Percentiles rank a stretch among this genome's conserved stretches.
These are phyloP conservation scores for Aspergillus sp. DNA, from an alignment of 2,329 filamentous ascomycete genomes.

Conservation along the genomic window DNA sequence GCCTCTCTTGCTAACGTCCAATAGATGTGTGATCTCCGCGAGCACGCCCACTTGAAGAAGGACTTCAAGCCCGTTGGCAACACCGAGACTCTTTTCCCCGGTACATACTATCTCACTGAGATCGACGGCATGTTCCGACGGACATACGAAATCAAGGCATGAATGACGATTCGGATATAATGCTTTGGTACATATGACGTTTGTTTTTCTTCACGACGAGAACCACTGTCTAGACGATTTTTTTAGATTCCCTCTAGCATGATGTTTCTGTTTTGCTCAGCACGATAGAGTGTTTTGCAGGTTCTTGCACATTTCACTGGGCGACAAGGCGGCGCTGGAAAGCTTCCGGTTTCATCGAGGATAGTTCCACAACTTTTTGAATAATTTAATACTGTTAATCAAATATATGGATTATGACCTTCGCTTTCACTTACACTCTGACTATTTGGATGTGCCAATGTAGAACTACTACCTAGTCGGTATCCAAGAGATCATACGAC, in stretches of 20 bases:
- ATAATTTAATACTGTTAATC: conserved; percentile 24
- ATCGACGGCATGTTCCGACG: conserved; percentile 87
- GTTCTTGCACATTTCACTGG: conserved; percentile 10
- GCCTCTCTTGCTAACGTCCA: neutral
- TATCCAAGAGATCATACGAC: neutral
- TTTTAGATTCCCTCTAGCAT: conserved; percentile 42
- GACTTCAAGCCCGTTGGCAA: conserved; percentile 73
- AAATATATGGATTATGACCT: conserved; percentile 11
- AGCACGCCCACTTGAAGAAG: conserved; percentile 84
- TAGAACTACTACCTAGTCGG: neutral
- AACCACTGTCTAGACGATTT: conserved; percentile 37
- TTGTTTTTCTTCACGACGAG: conserved; percentile 31
- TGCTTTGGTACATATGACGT: conserved; percentile 22
- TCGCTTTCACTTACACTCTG: neutral
- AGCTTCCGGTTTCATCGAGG: conserved; percentile 20
- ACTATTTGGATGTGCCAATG: neutral
- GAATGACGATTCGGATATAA: conserved; percentile 35
- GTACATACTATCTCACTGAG: conserved; percentile 78
- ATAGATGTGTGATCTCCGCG: conserved; percentile 78
- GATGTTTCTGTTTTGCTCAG: conserved; percentile 28
- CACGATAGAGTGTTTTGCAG: conserved; percentile 30
- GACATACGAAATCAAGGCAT: conserved; percentile 76
- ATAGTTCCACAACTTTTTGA: conserved; percentile 17
- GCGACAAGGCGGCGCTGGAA: conserved; percentile 23
- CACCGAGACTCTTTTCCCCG: conserved; percentile 66